Evolutionary conservation across 495 filamentous ascomycete species (phyloP), one percentile per base, ranked within the genome.

Genomic region (Aspergillus cavernicola): DNA sequence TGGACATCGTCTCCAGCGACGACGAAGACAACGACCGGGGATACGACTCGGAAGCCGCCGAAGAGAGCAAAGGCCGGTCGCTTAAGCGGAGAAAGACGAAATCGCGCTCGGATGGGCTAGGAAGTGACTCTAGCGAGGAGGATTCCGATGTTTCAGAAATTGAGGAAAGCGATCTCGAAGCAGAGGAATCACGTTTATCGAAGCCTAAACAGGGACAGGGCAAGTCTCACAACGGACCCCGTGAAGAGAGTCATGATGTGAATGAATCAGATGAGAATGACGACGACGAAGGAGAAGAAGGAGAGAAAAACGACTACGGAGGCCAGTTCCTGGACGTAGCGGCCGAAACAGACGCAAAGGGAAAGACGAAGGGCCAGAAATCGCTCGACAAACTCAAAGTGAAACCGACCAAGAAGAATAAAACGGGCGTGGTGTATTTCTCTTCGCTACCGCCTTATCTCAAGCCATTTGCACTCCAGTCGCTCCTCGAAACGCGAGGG

Each of bases 381-480:
- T n/a, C n/a, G 6, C 43, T 46, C 19, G 19, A 36, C 12, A 47
- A 47, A 16, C 44, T 24, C 11, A 64, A 64, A 41, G 50, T 55
- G 4, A 66, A 69, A 54, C 47, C 51, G 16, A 40, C 55, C 15
- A 67, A 68, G 56, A 70, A 71, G 36, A 65, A 72, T 35, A 70
- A 75, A 58, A 86, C 86, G 0, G 92, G 92, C 32, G 85, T 96
- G 4, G 72, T 97, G 44, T 97, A 97, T 65, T 74, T 97, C 46
- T 95, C 90, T 3, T 87, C 92, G 37, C 79, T 96, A 19, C 93
- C 95, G 10, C 93, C 93, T 7, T 97, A 95, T 68, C 90, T 98
- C 80, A 95, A 93, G 62, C 95, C 95, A 13, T 74, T 76, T 38
- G 90, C 91, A 37, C 69, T 97, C 16, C 85, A 88, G 43, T 78